Evolutionary conservation across 2,329 filamentous ascomycete genomes (phyloP), one percentile per base, ranked within the genome.

Genomic region (Beauveria rudraprayagi): DNA sequence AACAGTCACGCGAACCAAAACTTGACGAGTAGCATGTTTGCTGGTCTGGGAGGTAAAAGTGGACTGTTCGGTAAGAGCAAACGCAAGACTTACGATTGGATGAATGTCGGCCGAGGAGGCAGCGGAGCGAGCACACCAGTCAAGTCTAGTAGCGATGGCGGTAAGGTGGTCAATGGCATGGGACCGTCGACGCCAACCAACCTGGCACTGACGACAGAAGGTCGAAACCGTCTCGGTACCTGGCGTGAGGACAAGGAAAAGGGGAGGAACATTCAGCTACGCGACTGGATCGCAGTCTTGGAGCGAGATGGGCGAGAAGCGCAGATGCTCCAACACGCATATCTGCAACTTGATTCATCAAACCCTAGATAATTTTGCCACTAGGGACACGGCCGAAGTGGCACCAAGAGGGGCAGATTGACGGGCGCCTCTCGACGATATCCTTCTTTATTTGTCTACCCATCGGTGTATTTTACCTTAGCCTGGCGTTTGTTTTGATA

Each of bases 1-100:
- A 87, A 87, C 62, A 89, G 88, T 65, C 91, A 93, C 65, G 85
- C 87, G 24, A 89, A 88, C 64, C 91, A 93, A 28, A 96, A 97
- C 70, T 81, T 86, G 60, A 96, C 92, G 0, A 90, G 90, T 60
- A 86, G 85, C 64, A 83, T 91, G 77, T 90, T 90, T 64, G 76
- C 78, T 0, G 80, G 82, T 1, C 81, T 92, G 48, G 88, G 88
- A 61, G 80, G 83, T 67, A 81, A 83, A 71, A 83, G 84, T 5
- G 74, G 76, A 17, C 67, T 81, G 1, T 81, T 82, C 62, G 79
- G 82, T 57, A 84, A 83, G 66, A 85, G 85, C 72, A 84, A 84
- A 72, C 82, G 77, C 67, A 88, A 89, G 71, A 86, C 86, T 65
- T 92, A 92, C 70, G 83, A 84, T 37, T 92, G 89, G 89, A 88